phyloP scores from a whole-genome alignment of 208 protist genomes.

The Leishmania mexicana region DNA sequence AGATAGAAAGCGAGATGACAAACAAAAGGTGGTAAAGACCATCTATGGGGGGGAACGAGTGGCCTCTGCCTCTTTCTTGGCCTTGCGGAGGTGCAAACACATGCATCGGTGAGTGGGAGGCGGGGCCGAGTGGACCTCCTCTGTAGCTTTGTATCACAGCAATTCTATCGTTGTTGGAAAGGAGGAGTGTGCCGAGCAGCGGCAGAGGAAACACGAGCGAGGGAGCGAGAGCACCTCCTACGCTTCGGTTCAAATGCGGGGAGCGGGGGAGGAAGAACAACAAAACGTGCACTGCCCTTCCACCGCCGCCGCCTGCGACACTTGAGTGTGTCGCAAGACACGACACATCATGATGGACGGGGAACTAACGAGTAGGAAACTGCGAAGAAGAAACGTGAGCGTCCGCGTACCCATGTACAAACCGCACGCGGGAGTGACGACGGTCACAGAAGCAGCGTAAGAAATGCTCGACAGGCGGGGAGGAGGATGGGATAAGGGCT shows the following conservation, averaged over 20 bases:
- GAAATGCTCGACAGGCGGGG: background rate
- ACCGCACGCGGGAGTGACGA: background rate
- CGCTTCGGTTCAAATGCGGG: background rate
- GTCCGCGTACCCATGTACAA: background rate
- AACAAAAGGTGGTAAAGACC: background rate
- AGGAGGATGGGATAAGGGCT: too few relatives aligned
- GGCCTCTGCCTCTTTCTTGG: background rate
- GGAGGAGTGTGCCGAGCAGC: background rate
- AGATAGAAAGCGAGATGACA: background rate
- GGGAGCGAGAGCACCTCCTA: background rate
- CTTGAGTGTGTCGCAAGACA: background rate
- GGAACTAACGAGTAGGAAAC: too few relatives aligned
- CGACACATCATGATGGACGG: background rate
- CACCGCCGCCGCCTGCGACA: background rate
- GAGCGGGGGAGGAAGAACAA: background rate
- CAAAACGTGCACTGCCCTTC: background rate
- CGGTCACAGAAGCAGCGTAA: background rate
- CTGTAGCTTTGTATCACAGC: background rate
- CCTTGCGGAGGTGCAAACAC: background rate
- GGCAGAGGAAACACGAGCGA: background rate
- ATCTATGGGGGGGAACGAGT: background rate
- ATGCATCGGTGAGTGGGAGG: too few relatives aligned
- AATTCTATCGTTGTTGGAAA: background rate
- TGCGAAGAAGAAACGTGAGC: background rate
- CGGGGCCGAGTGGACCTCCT: background rate